Conservation (phyloP, 805 yeast genomes). For the Lachancea meyersii region DNA sequence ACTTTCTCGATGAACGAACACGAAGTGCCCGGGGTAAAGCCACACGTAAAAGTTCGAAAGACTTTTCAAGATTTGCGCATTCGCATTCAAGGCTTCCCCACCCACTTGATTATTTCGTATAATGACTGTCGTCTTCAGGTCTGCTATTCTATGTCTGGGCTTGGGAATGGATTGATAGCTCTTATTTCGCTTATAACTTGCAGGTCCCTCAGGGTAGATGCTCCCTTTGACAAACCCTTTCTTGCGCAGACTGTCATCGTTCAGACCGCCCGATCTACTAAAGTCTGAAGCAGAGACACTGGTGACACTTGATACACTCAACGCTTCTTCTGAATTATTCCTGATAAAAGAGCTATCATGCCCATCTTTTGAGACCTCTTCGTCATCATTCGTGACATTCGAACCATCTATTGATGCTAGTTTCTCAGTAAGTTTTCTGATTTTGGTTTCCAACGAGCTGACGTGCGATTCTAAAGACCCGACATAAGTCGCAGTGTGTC, state of each 20-base stretch:
- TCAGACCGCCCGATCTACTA: background rate
- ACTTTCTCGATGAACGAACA: constrained; percentile 59
- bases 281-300: background rate
- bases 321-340: background rate
- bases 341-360: background rate
- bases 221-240: constrained; percentile 29
- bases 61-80: constrained; percentile 26
- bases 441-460: constrained; percentile 25
- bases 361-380: background rate
- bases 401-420: constrained; percentile 7
- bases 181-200: constrained; percentile 19
- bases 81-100: constrained; percentile 24
- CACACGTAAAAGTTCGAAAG: constrained; percentile 47
- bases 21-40: constrained; percentile 59
- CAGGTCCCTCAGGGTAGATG: constrained; percentile 32
- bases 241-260: constrained; percentile 10
- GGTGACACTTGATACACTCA: background rate
- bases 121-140: constrained; percentile 31
- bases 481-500: constrained; percentile 48
- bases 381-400: background rate
- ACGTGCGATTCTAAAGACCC: constrained; percentile 36
- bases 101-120: constrained; percentile 17
- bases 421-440: constrained; percentile 21
- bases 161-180: background rate
- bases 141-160: constrained; percentile 27